Evolutionary conservation across 805 yeast genomes (phyloP), one percentile per base, ranked within the genome.

Genomic region (Candida silvicultrix): DNA sequence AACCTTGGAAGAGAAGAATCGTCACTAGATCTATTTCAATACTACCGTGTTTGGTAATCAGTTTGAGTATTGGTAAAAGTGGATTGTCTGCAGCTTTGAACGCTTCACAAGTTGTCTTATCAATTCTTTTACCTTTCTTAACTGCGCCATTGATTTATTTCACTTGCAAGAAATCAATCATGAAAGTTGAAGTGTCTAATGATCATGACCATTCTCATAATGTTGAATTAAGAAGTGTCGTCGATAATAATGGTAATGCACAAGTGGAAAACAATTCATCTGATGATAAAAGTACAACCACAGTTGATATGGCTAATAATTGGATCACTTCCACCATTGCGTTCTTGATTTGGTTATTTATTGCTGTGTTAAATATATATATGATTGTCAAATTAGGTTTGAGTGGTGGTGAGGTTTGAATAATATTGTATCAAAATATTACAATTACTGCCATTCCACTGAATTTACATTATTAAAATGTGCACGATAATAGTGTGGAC

Each of bases 141-240:
- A 79, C 90, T 9, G 92, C 95, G 1, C 97, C 97, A 6, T 69
- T 89, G 59, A 78, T 89, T 41, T 89, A 81, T 58, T 85, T 89
- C 63, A 90, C 97, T 1, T 78, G 87, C 43, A 74, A 71, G 44
- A 81, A 78, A 56, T 62, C 74, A 14, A 75, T 84, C 41, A 89
- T 90, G 97, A 70, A 66, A 41, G 78, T 81, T 6, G 73, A 74
- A 46, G 58, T 72, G 3, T 54, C 58, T 10, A 10, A 10, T 28
- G 31, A 28, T 10, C 15, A 28, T 28, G 31, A 28, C 4, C 31
- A 28, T 10, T 4, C 14, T 28, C 15, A 28, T n/a, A 8, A 43
- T 31, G 41, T 46, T 32, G 50, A 49, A 15, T 43, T 48, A 20
- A 45, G 44, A 18, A 28, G 31, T 10, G 47, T 44, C 14, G 45